Percentiles rank a stretch among this genome's conserved stretches.
Conservation (phyloP, 306 rosid genomes). For the Hylodesmum podocarpum region DNA sequence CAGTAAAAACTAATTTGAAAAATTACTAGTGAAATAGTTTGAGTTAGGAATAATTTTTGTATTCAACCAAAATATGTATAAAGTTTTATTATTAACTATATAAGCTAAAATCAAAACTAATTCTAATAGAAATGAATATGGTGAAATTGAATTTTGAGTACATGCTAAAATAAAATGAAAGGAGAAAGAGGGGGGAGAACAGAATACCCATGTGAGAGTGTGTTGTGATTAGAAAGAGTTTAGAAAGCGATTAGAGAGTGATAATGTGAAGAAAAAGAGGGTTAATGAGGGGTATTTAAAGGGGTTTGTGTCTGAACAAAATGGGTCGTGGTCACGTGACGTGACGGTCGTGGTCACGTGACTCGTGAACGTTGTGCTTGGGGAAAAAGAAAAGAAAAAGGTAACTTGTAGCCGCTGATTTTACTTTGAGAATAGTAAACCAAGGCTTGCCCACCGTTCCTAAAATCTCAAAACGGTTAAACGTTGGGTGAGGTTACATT, state of each 20-base stretch:
- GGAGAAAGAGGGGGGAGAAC: neutral
- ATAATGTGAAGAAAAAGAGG: conserved; percentile 7
- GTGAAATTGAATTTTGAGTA: too few relatives aligned
- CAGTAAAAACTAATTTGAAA: too few relatives aligned
- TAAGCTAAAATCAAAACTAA: too few relatives aligned
- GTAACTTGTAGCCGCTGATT: conserved; percentile 35
- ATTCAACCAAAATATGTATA: too few relatives aligned
- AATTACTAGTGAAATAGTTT: too few relatives aligned
- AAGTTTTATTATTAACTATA: too few relatives aligned
- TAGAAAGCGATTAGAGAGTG: neutral
- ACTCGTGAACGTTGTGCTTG: conserved; percentile 34
- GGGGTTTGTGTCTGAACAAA: neutral
- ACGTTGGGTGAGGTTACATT: neutral
- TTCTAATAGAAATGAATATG: too few relatives aligned
- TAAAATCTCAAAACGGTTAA: neutral
- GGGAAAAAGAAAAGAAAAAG: conserved; percentile 41
- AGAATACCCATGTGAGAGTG: conserved; percentile 37
- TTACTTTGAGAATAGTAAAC: neutral
- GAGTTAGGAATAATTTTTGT: too few relatives aligned
- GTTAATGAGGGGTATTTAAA: conserved; percentile 20
- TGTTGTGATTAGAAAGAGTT: neutral
- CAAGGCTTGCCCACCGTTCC: conserved; percentile 35
- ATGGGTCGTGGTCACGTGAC: conserved; percentile 28
- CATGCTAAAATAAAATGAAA: neutral
- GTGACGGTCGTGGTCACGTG: conserved; percentile 34